A percentile compares a stretch with the other conserved stretches of the same genome.
Conservation (phyloP, 1,139 yeast genomes). For the Blastobotrys serpentis region DNA sequence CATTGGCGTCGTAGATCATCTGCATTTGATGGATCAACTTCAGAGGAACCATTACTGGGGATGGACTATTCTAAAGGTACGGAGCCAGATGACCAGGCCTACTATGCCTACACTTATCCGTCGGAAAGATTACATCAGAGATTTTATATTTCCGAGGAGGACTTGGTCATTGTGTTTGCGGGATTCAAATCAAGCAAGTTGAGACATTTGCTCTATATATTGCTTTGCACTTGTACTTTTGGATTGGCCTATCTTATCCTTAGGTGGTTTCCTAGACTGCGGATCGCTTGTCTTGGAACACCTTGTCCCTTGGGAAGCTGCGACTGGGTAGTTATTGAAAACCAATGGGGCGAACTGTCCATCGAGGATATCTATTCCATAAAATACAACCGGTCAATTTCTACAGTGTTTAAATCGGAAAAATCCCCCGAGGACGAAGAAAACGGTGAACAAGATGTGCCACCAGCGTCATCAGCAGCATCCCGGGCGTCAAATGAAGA, state of each 20-base stretch:
- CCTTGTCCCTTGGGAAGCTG: slow-evolving; percentile 72
- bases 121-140: slow-evolving; percentile 50
- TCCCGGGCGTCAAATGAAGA: slow-evolving; percentile 11
- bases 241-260: slow-evolving; percentile 73
- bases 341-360: slow-evolving; percentile 83
- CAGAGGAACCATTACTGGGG: slow-evolving; percentile 19
- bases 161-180: slow-evolving; percentile 87
- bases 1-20: slow-evolving; percentile 24
- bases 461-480: background rate
- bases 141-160: slow-evolving; percentile 93
- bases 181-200: slow-evolving; percentile 64
- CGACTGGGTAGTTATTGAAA: slow-evolving; percentile 92
- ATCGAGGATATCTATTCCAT: slow-evolving; percentile 55
- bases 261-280: slow-evolving; percentile 82
- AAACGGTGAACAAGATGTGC: slow-evolving; percentile 19
- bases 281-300: slow-evolving; percentile 66
- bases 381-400: slow-evolving; percentile 68
- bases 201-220: slow-evolving; percentile 50
- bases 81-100: background rate
- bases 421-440: slow-evolving; percentile 21
- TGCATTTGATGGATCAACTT: slow-evolving; percentile 17
- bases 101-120: slow-evolving; percentile 5
- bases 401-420: slow-evolving; percentile 52
- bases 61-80: slow-evolving; percentile 9
- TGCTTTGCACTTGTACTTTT: slow-evolving; percentile 55